Evolutionary conservation across 2,329 filamentous ascomycete species (phyloP).

Genomic region (Trichoderma afroharzianum): DNA sequence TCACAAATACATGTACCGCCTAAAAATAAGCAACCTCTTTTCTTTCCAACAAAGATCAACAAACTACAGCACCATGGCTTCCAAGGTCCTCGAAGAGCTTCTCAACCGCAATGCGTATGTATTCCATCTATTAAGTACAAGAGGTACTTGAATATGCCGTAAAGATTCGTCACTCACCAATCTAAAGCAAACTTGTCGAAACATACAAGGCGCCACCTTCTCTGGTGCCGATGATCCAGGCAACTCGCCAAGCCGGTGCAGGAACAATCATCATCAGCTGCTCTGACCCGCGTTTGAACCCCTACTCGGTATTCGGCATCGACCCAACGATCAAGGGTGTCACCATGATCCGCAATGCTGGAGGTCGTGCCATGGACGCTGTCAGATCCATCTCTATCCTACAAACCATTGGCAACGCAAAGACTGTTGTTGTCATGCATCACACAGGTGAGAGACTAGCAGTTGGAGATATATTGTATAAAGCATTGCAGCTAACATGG

Average conservation of each 20-base stretch:
- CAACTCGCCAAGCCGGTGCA: neutral
- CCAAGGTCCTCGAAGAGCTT: neutral
- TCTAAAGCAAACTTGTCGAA: neutral
- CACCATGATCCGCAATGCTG: conserved; percentile 8
- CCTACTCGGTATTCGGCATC: neutral
- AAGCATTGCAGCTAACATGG: neutral
- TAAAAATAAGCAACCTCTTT: neutral
- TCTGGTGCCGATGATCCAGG: neutral
- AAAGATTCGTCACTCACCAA: neutral
- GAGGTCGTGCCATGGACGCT: conserved; percentile 1
- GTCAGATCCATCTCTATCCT: neutral
- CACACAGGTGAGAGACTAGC: neutral
- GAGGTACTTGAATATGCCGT: no score
- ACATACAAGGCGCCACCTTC: neutral
- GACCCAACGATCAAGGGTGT: neutral
- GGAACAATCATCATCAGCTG: neutral
- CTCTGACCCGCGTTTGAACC: conserved; percentile 1
- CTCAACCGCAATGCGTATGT: neutral
- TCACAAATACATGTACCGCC: neutral
- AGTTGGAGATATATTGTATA: no score
- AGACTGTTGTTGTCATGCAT: neutral
- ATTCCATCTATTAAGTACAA: neutral
- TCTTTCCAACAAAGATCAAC: neutral
- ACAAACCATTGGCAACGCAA: neutral
- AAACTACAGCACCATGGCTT: neutral